Evolutionary conservation across 352 stramenopile species (phyloP).

Genomic region (Phytopythium helicoides): DNA sequence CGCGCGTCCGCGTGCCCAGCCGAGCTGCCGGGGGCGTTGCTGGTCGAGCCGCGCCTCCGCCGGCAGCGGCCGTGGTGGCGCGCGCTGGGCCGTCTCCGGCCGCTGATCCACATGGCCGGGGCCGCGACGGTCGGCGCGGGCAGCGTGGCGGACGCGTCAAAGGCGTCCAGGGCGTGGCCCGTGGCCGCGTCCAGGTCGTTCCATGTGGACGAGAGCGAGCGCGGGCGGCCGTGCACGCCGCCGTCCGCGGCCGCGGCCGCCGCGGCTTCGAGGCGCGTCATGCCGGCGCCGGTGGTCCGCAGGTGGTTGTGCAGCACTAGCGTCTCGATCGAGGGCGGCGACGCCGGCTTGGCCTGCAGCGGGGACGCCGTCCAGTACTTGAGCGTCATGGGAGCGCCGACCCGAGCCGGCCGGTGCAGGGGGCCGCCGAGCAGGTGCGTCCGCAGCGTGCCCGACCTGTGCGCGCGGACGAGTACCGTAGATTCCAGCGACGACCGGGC

Average conservation of each 20-base stretch:
- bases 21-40: no score
- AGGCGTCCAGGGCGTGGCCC: slow-evolving; percentile 34
- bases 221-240: slow-evolving; percentile 31
- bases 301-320: slow-evolving; percentile 15
- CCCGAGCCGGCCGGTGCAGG: not conserved
- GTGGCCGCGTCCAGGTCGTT: slow-evolving; percentile 36
- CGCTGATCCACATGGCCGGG: slow-evolving; percentile 39
- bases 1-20: not conserved
- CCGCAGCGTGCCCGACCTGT: not conserved
- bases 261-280: not conserved
- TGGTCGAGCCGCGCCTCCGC: slow-evolving; percentile 33
- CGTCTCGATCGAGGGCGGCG: slow-evolving; percentile 21
- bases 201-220: slow-evolving; percentile 66
- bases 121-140: slow-evolving; percentile 35
- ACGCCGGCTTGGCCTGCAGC: slow-evolving; percentile 23
- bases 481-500: no score
- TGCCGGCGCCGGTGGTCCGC: not conserved
- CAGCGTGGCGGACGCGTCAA: slow-evolving; percentile 40
- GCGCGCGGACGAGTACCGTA: not conserved
- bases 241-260: not conserved
- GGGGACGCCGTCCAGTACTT: slow-evolving; percentile 53
- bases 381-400: slow-evolving; percentile 40
- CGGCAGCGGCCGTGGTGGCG: slow-evolving; percentile 21
- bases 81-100: slow-evolving; percentile 33
- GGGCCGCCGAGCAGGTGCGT: slow-evolving; percentile 6